Conservation (phyloP, 768 basidiomycete species). For the Serpula lacrymans region DNA sequence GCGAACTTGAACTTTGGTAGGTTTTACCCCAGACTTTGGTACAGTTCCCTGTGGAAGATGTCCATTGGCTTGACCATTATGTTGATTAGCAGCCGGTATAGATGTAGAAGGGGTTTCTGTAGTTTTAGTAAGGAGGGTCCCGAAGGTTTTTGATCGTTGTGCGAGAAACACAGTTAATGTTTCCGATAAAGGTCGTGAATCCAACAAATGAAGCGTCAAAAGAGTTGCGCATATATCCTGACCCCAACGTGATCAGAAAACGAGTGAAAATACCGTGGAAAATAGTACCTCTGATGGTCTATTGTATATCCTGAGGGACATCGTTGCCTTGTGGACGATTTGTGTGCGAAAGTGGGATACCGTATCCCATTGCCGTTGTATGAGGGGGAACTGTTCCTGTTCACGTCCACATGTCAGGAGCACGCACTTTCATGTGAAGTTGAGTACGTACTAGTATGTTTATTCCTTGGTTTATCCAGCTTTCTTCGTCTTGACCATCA, state of each 20-base stretch:
- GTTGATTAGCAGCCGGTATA: conserved; percentile 12
- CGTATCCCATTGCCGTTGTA: conserved; percentile 91
- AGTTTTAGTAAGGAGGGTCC: conserved; percentile 38
- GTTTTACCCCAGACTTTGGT: conserved; percentile 4
- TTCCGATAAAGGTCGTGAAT: conserved; percentile 76
- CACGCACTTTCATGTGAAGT: background rate
- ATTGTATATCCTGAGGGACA: conserved; percentile 65
- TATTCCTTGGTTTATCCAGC: conserved; percentile 57
- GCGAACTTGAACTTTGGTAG: conserved; percentile 36
- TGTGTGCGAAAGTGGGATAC: conserved; percentile 85
- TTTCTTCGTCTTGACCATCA: conserved; percentile 60
- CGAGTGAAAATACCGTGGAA: background rate
- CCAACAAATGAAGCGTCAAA: conserved; percentile 83
- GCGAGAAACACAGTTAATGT: conserved; percentile 66
- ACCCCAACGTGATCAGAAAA: background rate
- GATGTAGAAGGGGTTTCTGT: conserved; percentile 15
- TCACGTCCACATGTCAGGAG: background rate
- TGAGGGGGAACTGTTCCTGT: conserved; percentile 83
- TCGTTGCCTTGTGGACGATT: conserved; percentile 83
- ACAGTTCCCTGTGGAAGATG: conserved; percentile 20
- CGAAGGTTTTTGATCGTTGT: conserved; percentile 65
- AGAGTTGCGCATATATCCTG: conserved; percentile 78
- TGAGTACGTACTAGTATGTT: conserved; percentile 51
- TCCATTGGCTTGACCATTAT: conserved; percentile 38
- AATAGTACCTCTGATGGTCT: conserved; percentile 48